A percentile compares a stretch with the other conserved stretches of the same genome.
Evolutionary conservation across 2,329 filamentous ascomycete species (phyloP).

Genomic region (Chaetomiaceae sp.): DNA sequence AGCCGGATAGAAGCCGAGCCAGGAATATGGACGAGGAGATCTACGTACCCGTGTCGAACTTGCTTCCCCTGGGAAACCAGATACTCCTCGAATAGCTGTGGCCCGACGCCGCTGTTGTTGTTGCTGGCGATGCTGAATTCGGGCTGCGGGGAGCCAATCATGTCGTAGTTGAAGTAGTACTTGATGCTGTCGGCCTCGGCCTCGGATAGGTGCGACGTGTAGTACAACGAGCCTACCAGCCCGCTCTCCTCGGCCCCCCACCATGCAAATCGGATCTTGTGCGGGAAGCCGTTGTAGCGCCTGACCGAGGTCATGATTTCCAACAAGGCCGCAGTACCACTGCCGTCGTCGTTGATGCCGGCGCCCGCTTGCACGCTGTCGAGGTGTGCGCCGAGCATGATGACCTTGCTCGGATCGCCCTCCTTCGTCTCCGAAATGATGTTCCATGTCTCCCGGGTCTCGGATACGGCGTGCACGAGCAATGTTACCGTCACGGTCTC

Average conservation of each 20-base stretch:
- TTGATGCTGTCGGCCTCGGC: slow-evolving; percentile 34
- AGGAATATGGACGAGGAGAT: slow-evolving; percentile 23
- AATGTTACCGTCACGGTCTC: slow-evolving; percentile 31
- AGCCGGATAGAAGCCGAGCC: too few species aligned
- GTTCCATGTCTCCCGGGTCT: slow-evolving; percentile 40
- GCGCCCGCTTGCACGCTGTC: slow-evolving; percentile 42
- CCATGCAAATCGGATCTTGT: slow-evolving; percentile 42
- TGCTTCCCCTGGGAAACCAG: slow-evolving; percentile 33
- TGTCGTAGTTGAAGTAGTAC: slow-evolving; percentile 41
- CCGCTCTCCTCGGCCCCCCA: slow-evolving; percentile 45
- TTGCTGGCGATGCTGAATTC: slow-evolving; percentile 36
- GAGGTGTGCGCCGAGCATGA: slow-evolving; percentile 42
- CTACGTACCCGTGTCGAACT: slow-evolving; percentile 21
- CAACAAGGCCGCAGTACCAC: slow-evolving; percentile 38
- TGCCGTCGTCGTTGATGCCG: slow-evolving; percentile 46
- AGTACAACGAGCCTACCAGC: slow-evolving; percentile 34
- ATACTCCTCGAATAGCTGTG: slow-evolving; percentile 34
- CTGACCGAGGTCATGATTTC: slow-evolving; percentile 31
- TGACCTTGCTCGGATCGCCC: slow-evolving; percentile 40
- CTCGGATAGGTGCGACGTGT: slow-evolving; percentile 34
- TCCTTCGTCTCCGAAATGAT: slow-evolving; percentile 43
- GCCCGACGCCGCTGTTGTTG: slow-evolving; percentile 35
- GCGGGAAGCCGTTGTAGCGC: slow-evolving; percentile 34
- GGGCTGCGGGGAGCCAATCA: slow-evolving; percentile 37
- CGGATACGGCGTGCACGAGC: slow-evolving; percentile 36